Evolutionary conservation across 2,329 filamentous ascomycete species (phyloP), one percentile per base, ranked within the genome.

Genomic region (Pezicula radicicola): DNA sequence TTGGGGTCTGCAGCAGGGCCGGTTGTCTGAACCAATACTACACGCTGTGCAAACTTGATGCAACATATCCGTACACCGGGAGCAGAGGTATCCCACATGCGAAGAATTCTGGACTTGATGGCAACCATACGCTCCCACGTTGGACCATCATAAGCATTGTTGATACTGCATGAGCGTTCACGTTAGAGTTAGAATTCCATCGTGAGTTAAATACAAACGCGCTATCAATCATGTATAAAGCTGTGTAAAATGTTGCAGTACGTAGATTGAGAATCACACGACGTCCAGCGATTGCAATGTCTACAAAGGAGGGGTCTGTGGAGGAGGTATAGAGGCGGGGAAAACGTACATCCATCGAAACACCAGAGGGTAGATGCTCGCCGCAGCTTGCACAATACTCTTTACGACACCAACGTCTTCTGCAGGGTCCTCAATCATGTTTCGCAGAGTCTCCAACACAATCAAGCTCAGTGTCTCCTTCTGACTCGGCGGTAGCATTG

Each of bases 31-130:
- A 91, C 89, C 59, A 97, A 81, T 42, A 99, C 88, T 42, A 97
- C 90, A 57, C 90, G 85, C 73, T 99, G 93, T 36, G 91, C 87
- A 70, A 99, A 99, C 71, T 99, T 99, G 78, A 97, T 87, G 74
- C 94, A 97, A 76, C 91, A 96, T 68, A 97, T 87, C 63, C 87
- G 87, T 57, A 97, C 83, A 3, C 90, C 87, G 12, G 87, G 79
- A 13, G 83, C 75, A 16, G 89, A 86, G 41, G 77, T 81, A 62
- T 97, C 93, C 93, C 95, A 97, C 64, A 94, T 84, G 54, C 83
- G 84, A 54, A 99, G 72, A 60, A 99, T 94, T 63, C 86, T 88
- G 50, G 88, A 84, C 75, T 99, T 99, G 72, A 97, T 93, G 10
- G 85, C 81, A 49, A 84, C 79, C 83, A 97, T 95, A 58, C 86